Base-by-base conservation (phyloP, 1,284 basidiomycete species). In the Marasmius tenuissimus region DNA sequence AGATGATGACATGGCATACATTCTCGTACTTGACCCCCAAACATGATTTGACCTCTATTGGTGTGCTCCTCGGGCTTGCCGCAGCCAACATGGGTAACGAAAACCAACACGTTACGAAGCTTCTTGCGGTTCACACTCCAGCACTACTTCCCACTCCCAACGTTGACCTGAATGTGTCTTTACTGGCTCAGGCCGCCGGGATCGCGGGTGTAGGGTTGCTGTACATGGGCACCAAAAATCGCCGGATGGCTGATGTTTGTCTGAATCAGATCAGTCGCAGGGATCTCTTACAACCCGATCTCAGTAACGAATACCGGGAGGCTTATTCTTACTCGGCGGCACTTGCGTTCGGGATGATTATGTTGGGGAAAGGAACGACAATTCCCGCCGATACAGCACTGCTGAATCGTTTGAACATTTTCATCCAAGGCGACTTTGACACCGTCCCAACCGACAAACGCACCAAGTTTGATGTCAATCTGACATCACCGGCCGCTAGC, bases 11-110 rank as follows among this genome's bases (percentile, higher is more conserved):
- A 0, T 96, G 94, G 86, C 90, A 93, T 71, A 92, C 91, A 0
- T 93, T 96, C 73, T 87, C 89, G 14, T 98, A 98, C 73, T 85
- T 99, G 65, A 95, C 95, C 6, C 93, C 93, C 7, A 96, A 98
- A 69, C 96, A 99, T 73, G 94, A 98, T 68, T 82, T 94, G 62
- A 98, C 96, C 0, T 96, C 95, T 4, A 94, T 98, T 53, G 97
- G 93, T 1, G 85, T 98, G 40, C 82, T 99, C 1, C 86, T 99
- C 4, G 97, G 97, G 16, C 81, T 99, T 45, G 89, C 94, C 1
- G 93, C 94, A 1, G 94, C 96, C 0, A 94, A 96, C 68, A 81
- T 95, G n/a, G 97, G 96, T 1, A 94, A 85, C 51, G 85, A 87
- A 51, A 95, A 98, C 69, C 82, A 86, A 56, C 91, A 94, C 67